These are phyloP conservation scores for Xerocomus minutiporus DNA, from an alignment of 1,284 basidiomycete genomes.

Conservation along the genomic window DNA sequence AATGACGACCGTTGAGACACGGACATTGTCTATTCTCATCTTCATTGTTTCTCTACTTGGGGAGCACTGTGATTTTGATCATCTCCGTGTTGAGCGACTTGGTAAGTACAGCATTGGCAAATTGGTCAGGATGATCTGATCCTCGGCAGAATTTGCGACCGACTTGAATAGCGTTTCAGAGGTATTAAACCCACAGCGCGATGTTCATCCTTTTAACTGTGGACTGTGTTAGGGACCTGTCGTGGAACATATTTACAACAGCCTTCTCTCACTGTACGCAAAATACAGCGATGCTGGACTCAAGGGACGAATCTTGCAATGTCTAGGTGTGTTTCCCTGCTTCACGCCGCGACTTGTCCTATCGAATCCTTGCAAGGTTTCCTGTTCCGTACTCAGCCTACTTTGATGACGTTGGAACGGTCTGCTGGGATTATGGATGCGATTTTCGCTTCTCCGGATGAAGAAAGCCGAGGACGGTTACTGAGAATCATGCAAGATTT, in stretches of 20 bases:
- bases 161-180: constrained; percentile 61
- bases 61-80: constrained; percentile 87
- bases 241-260: constrained; percentile 76
- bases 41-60: constrained; percentile 82
- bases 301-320: constrained; percentile 69
- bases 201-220: constrained; percentile 4
- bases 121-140: not conserved
- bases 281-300: constrained; percentile 53
- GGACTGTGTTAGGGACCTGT: constrained; percentile 56
- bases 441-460: constrained; percentile 70
- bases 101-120: constrained; percentile 35
- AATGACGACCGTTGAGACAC: constrained; percentile 36
- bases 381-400: constrained; percentile 88
- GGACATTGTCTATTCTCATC: constrained; percentile 59
- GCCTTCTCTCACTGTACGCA: constrained; percentile 67
- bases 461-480: constrained; percentile 69
- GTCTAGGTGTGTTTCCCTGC: constrained; percentile 56
- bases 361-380: constrained; percentile 51
- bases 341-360: not conserved
- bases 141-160: constrained; percentile 42
- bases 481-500: constrained; percentile 91
- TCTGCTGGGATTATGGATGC: constrained; percentile 86
- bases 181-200: constrained; percentile 33
- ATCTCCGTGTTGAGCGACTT: constrained; percentile 54
- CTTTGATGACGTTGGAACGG: constrained; percentile 74